Conservation (phyloP, 1,139 yeast genomes). For the Pichia sp. region DNA sequence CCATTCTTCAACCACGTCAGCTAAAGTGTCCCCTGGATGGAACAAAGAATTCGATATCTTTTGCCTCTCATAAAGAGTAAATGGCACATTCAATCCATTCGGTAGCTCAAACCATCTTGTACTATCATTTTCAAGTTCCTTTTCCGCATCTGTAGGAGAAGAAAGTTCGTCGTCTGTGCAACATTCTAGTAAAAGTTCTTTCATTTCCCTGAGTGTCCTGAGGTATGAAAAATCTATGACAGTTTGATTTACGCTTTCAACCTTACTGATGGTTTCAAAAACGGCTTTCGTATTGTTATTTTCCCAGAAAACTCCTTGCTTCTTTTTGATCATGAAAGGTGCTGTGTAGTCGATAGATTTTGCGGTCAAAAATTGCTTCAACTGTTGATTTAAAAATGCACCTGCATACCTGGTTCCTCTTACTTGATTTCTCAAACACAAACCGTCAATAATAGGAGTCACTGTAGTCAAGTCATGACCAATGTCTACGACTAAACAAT, state of each 20-base stretch:
- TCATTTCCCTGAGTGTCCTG: conserved; percentile 53
- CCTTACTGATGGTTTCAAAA: conserved; percentile 28
- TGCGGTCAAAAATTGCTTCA: conserved; percentile 26
- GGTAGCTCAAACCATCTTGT: conserved; percentile 77
- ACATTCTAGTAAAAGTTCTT: conserved; percentile 46
- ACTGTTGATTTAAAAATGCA: conserved; percentile 46
- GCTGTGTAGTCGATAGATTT: conserved; percentile 32
- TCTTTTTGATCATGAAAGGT: conserved; percentile 37
- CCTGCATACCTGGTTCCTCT: conserved; percentile 69
- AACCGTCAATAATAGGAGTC: conserved; percentile 92
- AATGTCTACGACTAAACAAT: conserved; percentile 86
- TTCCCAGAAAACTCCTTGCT: conserved; percentile 33
- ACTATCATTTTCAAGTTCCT: conserved; percentile 28
- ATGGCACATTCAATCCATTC: conserved; percentile 53
- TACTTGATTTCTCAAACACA: conserved; percentile 71
- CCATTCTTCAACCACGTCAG: conserved; percentile 31
- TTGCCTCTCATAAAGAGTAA: conserved; percentile 57
- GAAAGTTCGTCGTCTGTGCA: conserved; percentile 25
- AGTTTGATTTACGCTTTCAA: conserved; percentile 37
- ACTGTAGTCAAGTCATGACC: conserved; percentile 84
- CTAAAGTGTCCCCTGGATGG: conserved; percentile 45
- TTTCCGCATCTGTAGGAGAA: conserved; percentile 2
- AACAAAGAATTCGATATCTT: conserved; percentile 73
- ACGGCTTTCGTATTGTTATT: conserved; percentile 25
- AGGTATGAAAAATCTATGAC: conserved; percentile 35